Conservation (phyloP, 768 basidiomycete species). For the Suillus plorans region DNA sequence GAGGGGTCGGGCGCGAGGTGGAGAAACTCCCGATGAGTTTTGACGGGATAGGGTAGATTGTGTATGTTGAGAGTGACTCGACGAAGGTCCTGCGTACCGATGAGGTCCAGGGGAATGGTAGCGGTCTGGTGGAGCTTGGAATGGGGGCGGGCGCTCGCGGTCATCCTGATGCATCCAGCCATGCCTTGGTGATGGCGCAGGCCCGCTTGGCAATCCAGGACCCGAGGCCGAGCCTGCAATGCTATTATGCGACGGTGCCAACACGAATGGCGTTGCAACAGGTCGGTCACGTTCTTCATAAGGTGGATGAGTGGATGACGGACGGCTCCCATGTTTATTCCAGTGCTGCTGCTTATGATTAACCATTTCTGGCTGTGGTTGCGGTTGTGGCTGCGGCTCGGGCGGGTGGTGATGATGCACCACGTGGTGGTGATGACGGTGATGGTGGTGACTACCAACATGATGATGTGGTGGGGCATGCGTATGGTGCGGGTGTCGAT, state of each 20-base stretch:
- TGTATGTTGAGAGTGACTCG: background rate
- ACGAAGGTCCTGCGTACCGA: conserved; percentile 11
- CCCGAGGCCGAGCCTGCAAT: conserved; percentile 26
- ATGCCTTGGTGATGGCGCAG: conserved; percentile 44
- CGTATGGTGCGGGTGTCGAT: conserved; percentile 30
- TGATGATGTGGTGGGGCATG: conserved; percentile 28
- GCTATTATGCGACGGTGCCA: conserved; percentile 44
- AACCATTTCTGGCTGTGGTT: conserved; percentile 24
- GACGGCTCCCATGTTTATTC: conserved; percentile 35
- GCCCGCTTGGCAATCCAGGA: conserved; percentile 10
- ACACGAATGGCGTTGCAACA: conserved; percentile 52
- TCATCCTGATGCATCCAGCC: conserved; percentile 32
- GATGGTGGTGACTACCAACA: conserved; percentile 40
- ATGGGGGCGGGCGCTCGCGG: conserved; percentile 29
- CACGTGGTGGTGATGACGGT: conserved; percentile 44
- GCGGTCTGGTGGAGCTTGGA: conserved; percentile 29
- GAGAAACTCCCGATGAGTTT: conserved; percentile 28
- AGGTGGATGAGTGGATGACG: conserved; percentile 39
- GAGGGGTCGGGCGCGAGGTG: conserved; percentile 34
- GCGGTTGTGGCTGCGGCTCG: conserved; percentile 21
- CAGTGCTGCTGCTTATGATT: conserved; percentile 27
- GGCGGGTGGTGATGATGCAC: conserved; percentile 53
- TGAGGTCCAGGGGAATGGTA: conserved; percentile 27
- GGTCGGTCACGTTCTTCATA: conserved; percentile 54
- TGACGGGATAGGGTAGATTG: conserved; percentile 10